Base-by-base conservation (phyloP, 768 basidiomycete genomes). In the Russula vinacea region DNA sequence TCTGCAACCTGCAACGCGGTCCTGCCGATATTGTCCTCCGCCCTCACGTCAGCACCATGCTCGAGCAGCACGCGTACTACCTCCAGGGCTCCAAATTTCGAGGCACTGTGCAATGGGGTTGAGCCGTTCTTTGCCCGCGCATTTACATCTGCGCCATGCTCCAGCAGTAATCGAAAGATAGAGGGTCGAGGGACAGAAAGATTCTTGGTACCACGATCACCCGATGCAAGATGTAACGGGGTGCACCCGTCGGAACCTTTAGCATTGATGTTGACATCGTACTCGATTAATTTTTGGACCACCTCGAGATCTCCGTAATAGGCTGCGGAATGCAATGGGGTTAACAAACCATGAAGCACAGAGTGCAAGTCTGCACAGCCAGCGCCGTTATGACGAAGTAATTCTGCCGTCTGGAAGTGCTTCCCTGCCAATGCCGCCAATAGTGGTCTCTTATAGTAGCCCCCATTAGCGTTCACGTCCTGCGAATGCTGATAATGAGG, bases 331-430 rank as follows among this genome's bases (percentile, higher is more conserved):
- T 33, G 51, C 9, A 52, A 19, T 9, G 32, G 16, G 14, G 51
- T 10, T 5, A 1, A 3, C 14, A 4, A 2, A 1, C 5, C 3
- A 4, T 8, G 19, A n/a, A n/a, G 8, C 10, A 9, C 9, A 1
- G 16, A 3, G 7, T 52, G 17, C 19, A 19, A 19, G 17, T 32
- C 33, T n/a, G 32, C 33, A 16, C n/a, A n/a, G n/a, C n/a, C n/a
- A n/a, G n/a, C n/a, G n/a, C 51, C 51, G 32, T 33, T 19, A 19
- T 9, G 51, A 52, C 33, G 32, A 24, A 52, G 51, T 33, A 52
- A 11, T 9, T 52, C 17, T 52, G 51, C 51, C 29, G 33, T 9
- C 8, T 52, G 9, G 32, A 52, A 52, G 51, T 52, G 51, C 16
- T 9, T 33, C 32, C 51, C 9, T 13, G 51, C 16, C 37, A 55